Evolutionary conservation across 1,284 basidiomycete species (phyloP).

Genomic region (Caloboletus inedulis): DNA sequence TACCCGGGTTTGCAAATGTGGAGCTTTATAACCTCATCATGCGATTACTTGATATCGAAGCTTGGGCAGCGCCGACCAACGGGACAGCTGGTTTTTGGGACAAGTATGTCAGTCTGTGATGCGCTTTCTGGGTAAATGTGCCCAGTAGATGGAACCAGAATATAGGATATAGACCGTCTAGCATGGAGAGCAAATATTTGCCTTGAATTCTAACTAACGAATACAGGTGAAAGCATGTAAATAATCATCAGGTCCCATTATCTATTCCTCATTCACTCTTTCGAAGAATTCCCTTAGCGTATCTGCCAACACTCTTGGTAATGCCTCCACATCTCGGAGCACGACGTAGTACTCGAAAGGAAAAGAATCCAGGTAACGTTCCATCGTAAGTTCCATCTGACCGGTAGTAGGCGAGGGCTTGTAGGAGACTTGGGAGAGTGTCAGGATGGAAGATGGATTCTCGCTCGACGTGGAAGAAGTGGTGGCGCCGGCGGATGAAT

Average conservation of each 20-base stretch:
- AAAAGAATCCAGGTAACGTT: constrained; percentile 93
- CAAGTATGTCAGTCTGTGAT: constrained; percentile 48
- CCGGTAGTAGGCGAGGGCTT: constrained; percentile 67
- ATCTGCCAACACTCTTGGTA: constrained; percentile 90
- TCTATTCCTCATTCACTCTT: constrained; percentile 58
- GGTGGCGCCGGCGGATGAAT: constrained; percentile 9
- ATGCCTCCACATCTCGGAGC: constrained; percentile 83
- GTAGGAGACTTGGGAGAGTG: constrained; percentile 92
- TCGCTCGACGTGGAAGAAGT: constrained; percentile 8
- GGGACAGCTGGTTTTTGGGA: constrained; percentile 82
- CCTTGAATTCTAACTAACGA: background rate
- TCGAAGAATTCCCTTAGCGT: constrained; percentile 93
- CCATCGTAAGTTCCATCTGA: constrained; percentile 83
- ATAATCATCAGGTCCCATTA: background rate
- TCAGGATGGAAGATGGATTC: constrained; percentile 77
- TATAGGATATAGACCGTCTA: background rate
- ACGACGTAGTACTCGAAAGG: constrained; percentile 99
- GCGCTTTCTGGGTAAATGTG: background rate
- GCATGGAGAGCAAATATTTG: constrained; percentile 6
- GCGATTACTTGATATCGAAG: constrained; percentile 65
- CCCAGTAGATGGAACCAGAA: background rate
- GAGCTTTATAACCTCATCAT: constrained; percentile 83
- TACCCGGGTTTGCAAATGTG: constrained; percentile 79
- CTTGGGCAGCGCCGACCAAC: constrained; percentile 63
- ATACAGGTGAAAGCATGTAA: background rate